phyloP scores from a whole-genome alignment of 2,329 filamentous ascomycete species.

The Emmonsiellopsis sp. region DNA sequence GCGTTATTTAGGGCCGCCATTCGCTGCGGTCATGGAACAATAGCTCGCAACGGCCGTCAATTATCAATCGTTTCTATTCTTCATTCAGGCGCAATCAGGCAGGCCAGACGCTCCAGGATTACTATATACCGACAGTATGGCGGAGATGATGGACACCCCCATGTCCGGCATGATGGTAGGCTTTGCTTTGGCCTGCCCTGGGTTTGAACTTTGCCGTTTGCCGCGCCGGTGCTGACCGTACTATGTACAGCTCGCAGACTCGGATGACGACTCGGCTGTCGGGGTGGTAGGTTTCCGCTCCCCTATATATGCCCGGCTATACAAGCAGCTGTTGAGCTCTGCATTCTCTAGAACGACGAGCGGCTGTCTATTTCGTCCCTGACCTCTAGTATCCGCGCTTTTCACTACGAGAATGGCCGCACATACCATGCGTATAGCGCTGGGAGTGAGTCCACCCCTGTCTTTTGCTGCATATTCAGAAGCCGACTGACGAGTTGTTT shows the following conservation, averaged over 20 bases:
- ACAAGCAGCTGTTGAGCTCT: not conserved
- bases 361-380: not conserved
- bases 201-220: not conserved
- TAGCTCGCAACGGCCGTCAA: too few species aligned
- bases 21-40: too few species aligned
- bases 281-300: not conserved
- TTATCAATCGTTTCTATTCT: too few species aligned
- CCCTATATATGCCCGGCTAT: not conserved
- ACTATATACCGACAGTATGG: too few species aligned
- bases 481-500: not conserved
- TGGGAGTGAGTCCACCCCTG: slow-evolving; percentile 1
- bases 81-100: too few species aligned
- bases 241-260: not conserved
- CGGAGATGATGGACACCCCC: too few species aligned
- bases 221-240: not conserved
- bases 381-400: not conserved
- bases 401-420: slow-evolving; percentile 13
- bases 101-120: too few species aligned
- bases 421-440: slow-evolving; percentile 17
- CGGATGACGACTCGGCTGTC: slow-evolving; percentile 2
- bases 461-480: not conserved
- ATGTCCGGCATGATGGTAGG: too few species aligned
- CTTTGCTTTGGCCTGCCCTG: not conserved
- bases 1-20: too few species aligned
- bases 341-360: not conserved